Conservation (phyloP, 2,329 filamentous ascomycete species). For the Aspergillus glaucus region DNA sequence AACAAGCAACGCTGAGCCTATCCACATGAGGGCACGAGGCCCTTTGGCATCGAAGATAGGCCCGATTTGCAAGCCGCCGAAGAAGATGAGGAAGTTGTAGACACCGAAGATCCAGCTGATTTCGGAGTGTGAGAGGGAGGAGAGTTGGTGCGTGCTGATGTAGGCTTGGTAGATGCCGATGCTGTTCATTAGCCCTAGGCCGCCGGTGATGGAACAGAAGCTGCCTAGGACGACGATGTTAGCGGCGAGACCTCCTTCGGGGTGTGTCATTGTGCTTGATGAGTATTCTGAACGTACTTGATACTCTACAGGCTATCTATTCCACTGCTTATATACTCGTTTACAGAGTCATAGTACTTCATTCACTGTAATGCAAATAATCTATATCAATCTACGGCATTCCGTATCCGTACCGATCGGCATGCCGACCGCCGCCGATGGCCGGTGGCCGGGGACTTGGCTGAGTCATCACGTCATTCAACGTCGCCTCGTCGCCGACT, state of each 20-base stretch:
- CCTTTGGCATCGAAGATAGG: slow-evolving; percentile 27
- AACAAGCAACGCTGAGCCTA: slow-evolving; percentile 13
- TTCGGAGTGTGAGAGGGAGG: slow-evolving; percentile 3
- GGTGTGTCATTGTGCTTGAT: slow-evolving; percentile 2
- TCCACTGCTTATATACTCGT: no score
- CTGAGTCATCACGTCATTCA: background rate
- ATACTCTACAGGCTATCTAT: no score
- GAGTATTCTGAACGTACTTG: background rate
- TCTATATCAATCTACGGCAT: no score
- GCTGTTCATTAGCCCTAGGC: slow-evolving; percentile 36
- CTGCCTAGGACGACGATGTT: slow-evolving; percentile 37
- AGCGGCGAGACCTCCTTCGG: slow-evolving; percentile 24
- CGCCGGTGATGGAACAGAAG: slow-evolving; percentile 24
- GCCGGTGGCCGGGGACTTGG: background rate
- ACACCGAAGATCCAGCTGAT: slow-evolving; percentile 27
- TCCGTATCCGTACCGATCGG: background rate
- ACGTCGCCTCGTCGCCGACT: no score
- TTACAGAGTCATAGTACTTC: no score
- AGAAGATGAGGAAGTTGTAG: slow-evolving; percentile 22
- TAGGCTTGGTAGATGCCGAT: slow-evolving; percentile 18
- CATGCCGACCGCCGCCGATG: background rate
- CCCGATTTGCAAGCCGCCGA: slow-evolving; percentile 23
- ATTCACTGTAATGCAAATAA: no score
- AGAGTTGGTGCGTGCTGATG: slow-evolving; percentile 10
- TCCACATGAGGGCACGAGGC: slow-evolving; percentile 16